Evolutionary conservation across 1,284 basidiomycete genomes (phyloP), one percentile per base, ranked within the genome.

Genomic region (Ganoderma meredithae): DNA sequence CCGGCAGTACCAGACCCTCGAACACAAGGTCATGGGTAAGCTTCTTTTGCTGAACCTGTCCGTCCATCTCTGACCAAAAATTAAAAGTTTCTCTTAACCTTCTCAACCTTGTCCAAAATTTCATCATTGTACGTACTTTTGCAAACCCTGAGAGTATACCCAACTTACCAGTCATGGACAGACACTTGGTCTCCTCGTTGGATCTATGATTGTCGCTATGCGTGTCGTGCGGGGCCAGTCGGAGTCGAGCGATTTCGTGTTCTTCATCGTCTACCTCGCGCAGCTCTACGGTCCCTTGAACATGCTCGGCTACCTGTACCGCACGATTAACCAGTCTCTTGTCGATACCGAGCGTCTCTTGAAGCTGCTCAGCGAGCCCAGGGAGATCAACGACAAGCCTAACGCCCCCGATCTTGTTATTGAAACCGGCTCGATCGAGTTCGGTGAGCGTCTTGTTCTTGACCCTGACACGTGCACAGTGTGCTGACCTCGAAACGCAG

Each of bases 331-430:
- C 76, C 88, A 90, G 72, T 88, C 88, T 19, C 80, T 95, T 64
- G 90, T 95, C 53, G 95, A 95, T 73, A 93, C 93, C 1, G 93
- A 95, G 79, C 88, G 88, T 73, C 82, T 95, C 36, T 82, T 96
- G 65, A 86, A 90, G 68, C 82, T 95, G 15, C 83, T 96, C 13
- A 88, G 88, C 70, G 93, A 95, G 76, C 88, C 92, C 1, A 91
- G 87, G 1, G 95, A 96, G 65, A 88, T 98, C 71, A 88, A 92
- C 73, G 95, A 97, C 79, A 87, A 86, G 74, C 92, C 91, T 1
- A 86, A 88, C 74, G 94, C 94, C 8, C 85, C 88, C 33, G 89
- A 94, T 65, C 84, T 97, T 39, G 81, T 90, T 59, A 86, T 95
- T n/a, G 82, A 87, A 36, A 83, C 90, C 67, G 88, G 95, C 12